Conservation (phyloP, 139 green algal genomes). For the Spirogloea muscicola region DNA sequence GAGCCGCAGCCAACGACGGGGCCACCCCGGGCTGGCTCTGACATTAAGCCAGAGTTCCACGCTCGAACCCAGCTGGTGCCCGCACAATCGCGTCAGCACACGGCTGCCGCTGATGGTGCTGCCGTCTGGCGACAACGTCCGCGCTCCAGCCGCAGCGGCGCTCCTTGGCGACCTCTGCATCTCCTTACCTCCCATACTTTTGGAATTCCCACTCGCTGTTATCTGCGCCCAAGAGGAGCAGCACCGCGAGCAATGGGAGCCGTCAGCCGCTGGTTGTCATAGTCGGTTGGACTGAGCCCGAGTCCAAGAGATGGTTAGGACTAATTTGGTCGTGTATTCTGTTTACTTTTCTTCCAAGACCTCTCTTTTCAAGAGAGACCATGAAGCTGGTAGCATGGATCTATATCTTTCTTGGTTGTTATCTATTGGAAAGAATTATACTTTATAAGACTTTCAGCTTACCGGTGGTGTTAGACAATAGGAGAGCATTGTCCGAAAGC, state of each 20-base stretch:
- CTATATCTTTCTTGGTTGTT: no score
- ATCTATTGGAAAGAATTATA: slow-evolving; percentile 6
- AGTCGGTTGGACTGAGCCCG: background rate
- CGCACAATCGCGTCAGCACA: no score
- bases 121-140: no score
- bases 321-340: background rate
- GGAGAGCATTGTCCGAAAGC: background rate
- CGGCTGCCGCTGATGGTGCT: no score
- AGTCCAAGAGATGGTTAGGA: background rate
- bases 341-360: slow-evolving; percentile 14
- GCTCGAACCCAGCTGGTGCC: no score
- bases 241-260: background rate
- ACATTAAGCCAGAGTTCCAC: no score
- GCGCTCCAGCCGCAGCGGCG: no score
- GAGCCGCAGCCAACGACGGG: no score
- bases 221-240: slow-evolving; percentile 32
- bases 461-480: slow-evolving; percentile 6
- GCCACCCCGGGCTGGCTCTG: no score
- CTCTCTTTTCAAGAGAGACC: slow-evolving; percentile 22
- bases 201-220: slow-evolving; percentile 55
- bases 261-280: no score
- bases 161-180: no score
- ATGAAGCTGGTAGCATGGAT: no score
- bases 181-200: slow-evolving; percentile 48
- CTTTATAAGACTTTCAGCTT: background rate